A percentile compares a stretch with the other conserved stretches of the same genome.
These are phyloP conservation scores for Tricholomella constricta DNA, from an alignment of 768 basidiomycete genomes.

Conservation along the genomic window DNA sequence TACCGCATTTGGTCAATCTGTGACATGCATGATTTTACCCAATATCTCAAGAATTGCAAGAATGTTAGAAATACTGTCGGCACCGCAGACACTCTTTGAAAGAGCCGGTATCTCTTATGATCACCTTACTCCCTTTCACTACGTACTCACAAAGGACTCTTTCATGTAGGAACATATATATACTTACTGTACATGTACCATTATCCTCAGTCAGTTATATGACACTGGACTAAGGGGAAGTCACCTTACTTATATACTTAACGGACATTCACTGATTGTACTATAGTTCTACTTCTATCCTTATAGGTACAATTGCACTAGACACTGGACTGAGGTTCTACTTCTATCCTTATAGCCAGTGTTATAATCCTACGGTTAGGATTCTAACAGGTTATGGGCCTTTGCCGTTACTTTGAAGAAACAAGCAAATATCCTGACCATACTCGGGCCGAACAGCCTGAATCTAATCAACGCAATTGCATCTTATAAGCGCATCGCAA, in stretches of 20 bases:
- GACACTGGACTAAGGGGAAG: background rate
- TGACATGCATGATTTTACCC: too few species aligned
- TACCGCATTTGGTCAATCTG: too few species aligned
- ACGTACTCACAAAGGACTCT: background rate
- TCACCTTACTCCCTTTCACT: too few species aligned
- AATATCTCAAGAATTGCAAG: too few species aligned
- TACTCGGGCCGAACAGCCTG: background rate
- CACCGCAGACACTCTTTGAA: too few species aligned
- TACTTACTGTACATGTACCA: background rate
- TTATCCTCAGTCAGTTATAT: background rate
- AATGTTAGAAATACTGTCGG: too few species aligned
- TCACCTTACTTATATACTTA: background rate
- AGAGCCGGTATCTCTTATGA: too few species aligned
- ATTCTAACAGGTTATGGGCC: slow-evolving; percentile 1
- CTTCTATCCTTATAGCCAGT: background rate
- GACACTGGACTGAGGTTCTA: background rate
- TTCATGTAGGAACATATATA: background rate
- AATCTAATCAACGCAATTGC: background rate
- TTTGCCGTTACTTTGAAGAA: background rate
- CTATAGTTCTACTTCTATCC: background rate
- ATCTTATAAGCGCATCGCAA: background rate
- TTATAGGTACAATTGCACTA: background rate
- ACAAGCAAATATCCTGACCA: background rate
- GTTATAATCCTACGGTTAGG: background rate
- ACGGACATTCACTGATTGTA: background rate